These are phyloP conservation scores for Ustilago shanxiensis DNA, from an alignment of 1,284 basidiomycete genomes.

Conservation along the genomic window DNA sequence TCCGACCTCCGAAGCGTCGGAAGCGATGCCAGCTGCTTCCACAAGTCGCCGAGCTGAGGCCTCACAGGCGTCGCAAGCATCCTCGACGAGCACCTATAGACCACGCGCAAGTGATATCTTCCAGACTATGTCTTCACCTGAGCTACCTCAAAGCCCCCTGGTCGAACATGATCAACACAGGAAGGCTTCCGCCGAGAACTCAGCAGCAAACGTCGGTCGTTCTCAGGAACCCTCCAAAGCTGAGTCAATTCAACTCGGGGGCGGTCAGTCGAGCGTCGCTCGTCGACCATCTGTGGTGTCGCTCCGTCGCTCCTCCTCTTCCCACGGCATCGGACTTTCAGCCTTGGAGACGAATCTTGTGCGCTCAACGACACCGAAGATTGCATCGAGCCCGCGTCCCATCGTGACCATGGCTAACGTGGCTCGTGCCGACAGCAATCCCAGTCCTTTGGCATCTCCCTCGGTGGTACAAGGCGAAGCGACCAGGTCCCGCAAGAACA, in stretches of 20 bases:
- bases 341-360: constrained; percentile 49
- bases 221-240: neutral
- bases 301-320: constrained; percentile 37
- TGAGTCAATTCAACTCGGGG: constrained; percentile 3
- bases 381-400: constrained; percentile 6
- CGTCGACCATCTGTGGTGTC: constrained; percentile 22
- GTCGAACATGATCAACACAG: neutral
- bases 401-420: constrained; percentile 35
- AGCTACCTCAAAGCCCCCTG: neutral
- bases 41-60: constrained; percentile 19
- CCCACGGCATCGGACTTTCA: constrained; percentile 50
- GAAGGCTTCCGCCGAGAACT: neutral
- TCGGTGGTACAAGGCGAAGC: constrained; percentile 21
- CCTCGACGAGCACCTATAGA: constrained; percentile 26
- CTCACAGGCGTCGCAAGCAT: constrained; percentile 29
- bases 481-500: constrained; percentile 46
- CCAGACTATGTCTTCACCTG: neutral
- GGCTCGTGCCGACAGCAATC: constrained; percentile 20
- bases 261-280: neutral
- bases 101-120: constrained; percentile 58
- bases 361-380: constrained; percentile 44
- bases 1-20: neutral
- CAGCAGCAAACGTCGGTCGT: constrained; percentile 1
- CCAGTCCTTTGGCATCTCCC: constrained; percentile 30
- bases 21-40: constrained; percentile 6